These are phyloP conservation scores for Erysimum pusillum DNA, from an alignment of 441 rosid genomes.

Conservation along the genomic window DNA sequence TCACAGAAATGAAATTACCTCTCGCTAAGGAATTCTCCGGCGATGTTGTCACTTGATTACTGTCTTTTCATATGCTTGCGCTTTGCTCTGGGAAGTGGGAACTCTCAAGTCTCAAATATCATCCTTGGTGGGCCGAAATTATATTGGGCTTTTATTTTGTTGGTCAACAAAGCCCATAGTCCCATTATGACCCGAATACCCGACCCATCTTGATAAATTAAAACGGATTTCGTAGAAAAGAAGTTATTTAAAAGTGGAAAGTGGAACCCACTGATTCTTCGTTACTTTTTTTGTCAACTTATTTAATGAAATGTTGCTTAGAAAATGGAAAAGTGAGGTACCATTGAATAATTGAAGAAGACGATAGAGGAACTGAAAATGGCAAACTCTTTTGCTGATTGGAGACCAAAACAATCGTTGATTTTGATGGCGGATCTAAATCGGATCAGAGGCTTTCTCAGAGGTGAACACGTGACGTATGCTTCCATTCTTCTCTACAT, in stretches of 20 bases:
- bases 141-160: background rate
- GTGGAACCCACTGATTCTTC: background rate
- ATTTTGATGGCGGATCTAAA: conserved; percentile 75
- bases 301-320: background rate
- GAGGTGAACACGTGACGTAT: conserved; percentile 68
- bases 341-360: background rate
- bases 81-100: too few species aligned
- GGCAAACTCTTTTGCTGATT: background rate
- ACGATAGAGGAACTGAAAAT: background rate
- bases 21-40: background rate
- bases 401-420: conserved; percentile 19
- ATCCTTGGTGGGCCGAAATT: too few species aligned
- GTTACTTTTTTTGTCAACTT: background rate
- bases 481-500: conserved; percentile 88
- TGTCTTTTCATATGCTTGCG: background rate
- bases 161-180: background rate
- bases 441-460: conserved; percentile 48
- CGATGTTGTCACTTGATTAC: background rate
- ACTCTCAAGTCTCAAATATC: too few species aligned
- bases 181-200: background rate
- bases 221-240: background rate
- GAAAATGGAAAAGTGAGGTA: background rate
- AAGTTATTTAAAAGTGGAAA: background rate
- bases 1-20: background rate
- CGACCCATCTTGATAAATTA: background rate